Evolutionary conservation across 257 asterid genomes (phyloP).

Genomic region (Salvia hispanica): DNA sequence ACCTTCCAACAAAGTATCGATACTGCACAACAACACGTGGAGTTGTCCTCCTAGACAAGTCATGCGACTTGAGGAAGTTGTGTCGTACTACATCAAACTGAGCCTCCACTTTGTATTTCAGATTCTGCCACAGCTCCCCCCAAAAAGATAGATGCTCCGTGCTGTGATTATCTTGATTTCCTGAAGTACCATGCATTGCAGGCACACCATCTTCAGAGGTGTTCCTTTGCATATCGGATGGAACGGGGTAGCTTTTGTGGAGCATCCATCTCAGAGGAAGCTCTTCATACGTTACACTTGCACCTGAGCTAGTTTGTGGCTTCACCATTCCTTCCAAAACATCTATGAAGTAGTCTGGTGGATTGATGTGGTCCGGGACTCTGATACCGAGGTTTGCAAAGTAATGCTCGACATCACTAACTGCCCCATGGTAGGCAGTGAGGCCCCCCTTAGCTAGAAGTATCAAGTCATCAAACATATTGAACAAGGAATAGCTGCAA

Average conservation of each 20-base stretch:
- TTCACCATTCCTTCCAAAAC: slow-evolving; percentile 86
- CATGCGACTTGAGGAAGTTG: slow-evolving; percentile 63
- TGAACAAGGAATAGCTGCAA: slow-evolving; percentile 84
- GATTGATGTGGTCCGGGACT: slow-evolving; percentile 90
- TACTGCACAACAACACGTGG: slow-evolving; percentile 67
- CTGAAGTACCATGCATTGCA: not conserved
- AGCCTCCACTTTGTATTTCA: slow-evolving; percentile 55
- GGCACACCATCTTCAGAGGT: slow-evolving; percentile 38
- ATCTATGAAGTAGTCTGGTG: slow-evolving; percentile 88
- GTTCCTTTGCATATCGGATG: slow-evolving; percentile 62
- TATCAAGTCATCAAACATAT: slow-evolving; percentile 86
- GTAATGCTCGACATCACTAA: slow-evolving; percentile 81
- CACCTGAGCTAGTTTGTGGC: slow-evolving; percentile 53
- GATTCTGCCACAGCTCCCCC: slow-evolving; percentile 68
- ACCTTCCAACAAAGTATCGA: slow-evolving; percentile 82
- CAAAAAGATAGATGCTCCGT: slow-evolving; percentile 58
- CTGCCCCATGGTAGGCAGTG: slow-evolving; percentile 81
- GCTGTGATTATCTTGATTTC: slow-evolving; percentile 39
- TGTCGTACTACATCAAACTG: slow-evolving; percentile 51
- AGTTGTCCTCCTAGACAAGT: slow-evolving; percentile 77
- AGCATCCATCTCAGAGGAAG: slow-evolving; percentile 92
- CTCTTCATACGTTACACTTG: slow-evolving; percentile 57
- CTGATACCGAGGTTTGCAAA: slow-evolving; percentile 61
- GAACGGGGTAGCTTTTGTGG: slow-evolving; percentile 76
- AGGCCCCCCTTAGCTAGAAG: slow-evolving; percentile 96